phyloP scores from a whole-genome alignment of 352 stramenopile genomes.

The Globisporangium ultimum region DNA sequence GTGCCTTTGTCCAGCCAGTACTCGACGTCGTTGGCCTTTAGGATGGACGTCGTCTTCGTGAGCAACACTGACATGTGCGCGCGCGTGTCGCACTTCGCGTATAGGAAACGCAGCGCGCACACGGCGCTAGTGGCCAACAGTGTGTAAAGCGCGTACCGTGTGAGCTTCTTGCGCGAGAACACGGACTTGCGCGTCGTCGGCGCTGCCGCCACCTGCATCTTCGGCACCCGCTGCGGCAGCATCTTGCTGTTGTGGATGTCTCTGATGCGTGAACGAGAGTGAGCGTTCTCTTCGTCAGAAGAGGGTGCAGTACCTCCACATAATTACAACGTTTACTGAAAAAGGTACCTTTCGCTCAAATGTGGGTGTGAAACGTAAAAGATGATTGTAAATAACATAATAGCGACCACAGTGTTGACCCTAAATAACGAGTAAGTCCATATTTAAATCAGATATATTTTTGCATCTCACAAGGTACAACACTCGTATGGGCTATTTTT shows the following conservation, averaged over 20 bases:
- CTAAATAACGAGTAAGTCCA: too few relatives aligned
- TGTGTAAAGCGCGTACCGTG: slow-evolving; percentile 30
- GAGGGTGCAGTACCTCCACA: not conserved
- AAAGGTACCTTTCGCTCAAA: too few relatives aligned
- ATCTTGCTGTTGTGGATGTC: slow-evolving; percentile 6
- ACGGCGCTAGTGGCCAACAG: slow-evolving; percentile 21
- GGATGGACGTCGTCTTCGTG: slow-evolving; percentile 59
- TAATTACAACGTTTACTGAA: too few relatives aligned
- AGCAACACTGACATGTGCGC: slow-evolving; percentile 62
- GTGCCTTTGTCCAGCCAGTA: slow-evolving; percentile 86
- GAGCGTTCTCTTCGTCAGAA: not conserved
- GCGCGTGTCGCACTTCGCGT: slow-evolving; percentile 75
- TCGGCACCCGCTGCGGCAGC: slow-evolving; percentile 19
- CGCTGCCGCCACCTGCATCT: not conserved
- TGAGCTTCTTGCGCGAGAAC: slow-evolving; percentile 20
- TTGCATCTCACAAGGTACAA: too few relatives aligned
- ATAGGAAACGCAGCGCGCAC: slow-evolving; percentile 52
- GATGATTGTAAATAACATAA: too few relatives aligned
- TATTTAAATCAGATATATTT: too few relatives aligned
- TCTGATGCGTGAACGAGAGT: not conserved
- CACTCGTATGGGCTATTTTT: too few relatives aligned
- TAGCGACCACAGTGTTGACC: too few relatives aligned
- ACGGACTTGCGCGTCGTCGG: slow-evolving; percentile 10
- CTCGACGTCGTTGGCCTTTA: slow-evolving; percentile 64
- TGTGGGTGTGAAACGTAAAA: too few relatives aligned